These are phyloP conservation scores for Solanum gandarillasii DNA, from an alignment of 257 asterid genomes.

Conservation along the genomic window DNA sequence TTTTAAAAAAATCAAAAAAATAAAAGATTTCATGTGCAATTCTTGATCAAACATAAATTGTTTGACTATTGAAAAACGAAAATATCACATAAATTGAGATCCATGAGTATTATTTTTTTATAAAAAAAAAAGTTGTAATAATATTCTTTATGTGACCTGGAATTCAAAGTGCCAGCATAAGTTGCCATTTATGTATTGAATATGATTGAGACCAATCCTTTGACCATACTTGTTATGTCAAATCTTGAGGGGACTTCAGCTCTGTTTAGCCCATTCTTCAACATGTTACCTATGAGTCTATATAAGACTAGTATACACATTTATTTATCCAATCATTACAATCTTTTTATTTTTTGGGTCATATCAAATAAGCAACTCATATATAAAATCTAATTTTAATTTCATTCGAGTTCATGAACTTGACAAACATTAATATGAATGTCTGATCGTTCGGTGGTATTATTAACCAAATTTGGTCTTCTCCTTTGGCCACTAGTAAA, in stretches of 20 bases:
- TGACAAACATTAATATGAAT: neutral
- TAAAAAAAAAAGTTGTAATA: neutral
- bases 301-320: neutral
- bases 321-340: neutral
- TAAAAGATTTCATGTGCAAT: too few relatives aligned
- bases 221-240: slow-evolving; percentile 14
- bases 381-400: neutral
- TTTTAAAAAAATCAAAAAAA: too few relatives aligned
- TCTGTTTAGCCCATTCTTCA: neutral
- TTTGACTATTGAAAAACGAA: too few relatives aligned
- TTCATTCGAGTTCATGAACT: neutral
- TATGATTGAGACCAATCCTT: slow-evolving; percentile 6
- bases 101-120: too few relatives aligned
- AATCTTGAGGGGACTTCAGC: slow-evolving; percentile 5
- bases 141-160: neutral
- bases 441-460: neutral
- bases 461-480: neutral
- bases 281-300: neutral
- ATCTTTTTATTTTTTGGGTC: neutral
- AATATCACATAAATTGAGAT: neutral
- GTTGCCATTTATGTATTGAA: neutral
- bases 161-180: neutral
- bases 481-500: neutral
- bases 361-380: neutral
- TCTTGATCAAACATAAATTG: too few relatives aligned